Conservation (phyloP, 192 early-diverging fungal species). For the Entomortierella parvispora region DNA sequence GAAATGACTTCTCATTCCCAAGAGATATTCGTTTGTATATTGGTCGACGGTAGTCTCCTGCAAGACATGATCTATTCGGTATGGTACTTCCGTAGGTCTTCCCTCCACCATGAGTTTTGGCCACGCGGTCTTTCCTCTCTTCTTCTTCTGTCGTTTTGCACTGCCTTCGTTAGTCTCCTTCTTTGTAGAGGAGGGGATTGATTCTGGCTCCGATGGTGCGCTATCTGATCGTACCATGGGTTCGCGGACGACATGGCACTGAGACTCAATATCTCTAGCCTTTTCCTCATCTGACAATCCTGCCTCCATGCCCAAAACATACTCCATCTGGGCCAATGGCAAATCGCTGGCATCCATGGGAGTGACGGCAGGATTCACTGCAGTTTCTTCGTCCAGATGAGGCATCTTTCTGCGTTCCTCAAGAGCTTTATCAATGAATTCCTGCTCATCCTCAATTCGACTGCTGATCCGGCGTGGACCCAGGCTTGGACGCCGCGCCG, state of each 20-base stretch:
- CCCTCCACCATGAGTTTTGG: conserved; percentile 30
- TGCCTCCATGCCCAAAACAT: conserved; percentile 8
- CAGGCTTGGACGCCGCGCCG: conserved; percentile 14
- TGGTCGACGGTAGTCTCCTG: conserved; percentile 63
- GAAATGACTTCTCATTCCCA: conserved; percentile 65
- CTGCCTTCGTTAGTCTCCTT: conserved; percentile 4
- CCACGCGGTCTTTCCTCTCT: not conserved
- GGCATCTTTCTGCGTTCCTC: not conserved
- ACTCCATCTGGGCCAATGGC: conserved; percentile 12
- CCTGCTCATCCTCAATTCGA: conserved; percentile 22
- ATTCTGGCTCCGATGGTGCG: no score
- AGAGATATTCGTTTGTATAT: conserved; percentile 64
- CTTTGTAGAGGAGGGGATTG: not conserved
- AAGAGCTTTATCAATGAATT: not conserved
- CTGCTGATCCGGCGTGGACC: conserved; percentile 46
- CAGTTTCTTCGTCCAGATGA: conserved; percentile 2
- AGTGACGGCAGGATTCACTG: not conserved
- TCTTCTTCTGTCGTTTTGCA: conserved; percentile 1
- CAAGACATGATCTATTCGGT: conserved; percentile 60
- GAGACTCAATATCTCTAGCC: conserved; percentile 1
- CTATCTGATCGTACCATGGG: conserved; percentile 19
- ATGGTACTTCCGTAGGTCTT: conserved; percentile 26
- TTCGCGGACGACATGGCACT: conserved; percentile 44
- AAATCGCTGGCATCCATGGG: not conserved
- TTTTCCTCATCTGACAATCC: conserved; percentile 24